Evolutionary conservation across 768 basidiomycete genomes (phyloP), one percentile per base, ranked within the genome.

Genomic region (Infundibulicybe gibba): DNA sequence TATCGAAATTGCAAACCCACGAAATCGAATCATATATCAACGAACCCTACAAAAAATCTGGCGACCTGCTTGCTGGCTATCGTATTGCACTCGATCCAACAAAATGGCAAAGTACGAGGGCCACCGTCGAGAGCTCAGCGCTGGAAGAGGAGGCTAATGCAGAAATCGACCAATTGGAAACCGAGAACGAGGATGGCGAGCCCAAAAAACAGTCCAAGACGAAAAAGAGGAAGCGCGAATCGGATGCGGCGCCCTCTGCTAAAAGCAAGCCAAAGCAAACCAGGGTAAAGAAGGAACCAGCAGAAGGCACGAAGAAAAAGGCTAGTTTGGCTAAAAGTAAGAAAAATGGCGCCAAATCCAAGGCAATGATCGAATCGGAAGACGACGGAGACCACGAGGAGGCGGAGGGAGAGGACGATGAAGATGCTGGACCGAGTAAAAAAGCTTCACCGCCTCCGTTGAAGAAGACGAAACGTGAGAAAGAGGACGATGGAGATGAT

Each of bases 21-120:
- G 90, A 91, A 67, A 95, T 98, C 67, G 77, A 88, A 53, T 76
- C 84, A 2, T 97, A 81, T 69, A 79, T 97, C 68, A 75, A 69
- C 53, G 87, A 87, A 59, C 83, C 85, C 14, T 76, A 72, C 65
- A 92, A 91, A 71, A 84, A 79, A 61, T 82, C 78, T 34, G 82
- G 79, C 34, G 89, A 93, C 31, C 79, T 97, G 34, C 65, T 85
- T 16, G 63, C 77, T 44, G 93, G 86, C 12, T 94, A 93, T 63
- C 76, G 78, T 52, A 82, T 90, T 57, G 78, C 78, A 0, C 66
- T 77, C 34, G 79, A 89, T 62, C 87, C 87, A 2, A 61, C 58
- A 0, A 69, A 71, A 16, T 89, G 85, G 86, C 71, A 75, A 46
- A 62, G 61, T 13, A 54, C 69, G 41, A 61, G 54, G 14, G 59